Evolutionary conservation across 2,329 filamentous ascomycete species (phyloP), one percentile per base, ranked within the genome.

Genomic region (Alternaria sp.): DNA sequence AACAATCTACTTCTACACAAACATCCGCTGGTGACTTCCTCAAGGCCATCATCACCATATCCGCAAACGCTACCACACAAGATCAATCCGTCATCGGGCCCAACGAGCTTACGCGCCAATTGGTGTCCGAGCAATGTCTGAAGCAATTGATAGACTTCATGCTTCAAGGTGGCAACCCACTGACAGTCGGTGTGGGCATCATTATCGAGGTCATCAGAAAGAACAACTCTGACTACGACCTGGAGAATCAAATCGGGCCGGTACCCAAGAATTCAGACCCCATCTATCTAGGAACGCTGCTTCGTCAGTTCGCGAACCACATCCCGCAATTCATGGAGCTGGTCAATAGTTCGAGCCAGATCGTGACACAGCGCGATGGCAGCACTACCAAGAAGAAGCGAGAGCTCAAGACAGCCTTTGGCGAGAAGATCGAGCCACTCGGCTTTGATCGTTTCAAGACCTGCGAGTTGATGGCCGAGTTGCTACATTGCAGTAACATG

Each of bases 381-480:
- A 80, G 84, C 44, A 82, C 81, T 51, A 89, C 89, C 1, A 88
- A 90, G 4, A 89, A 90, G 70, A 90, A 91, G 75, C 87, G 90
- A 46, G 88, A 90, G 59, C 83, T 97, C 38, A 90, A 89, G 69
- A 94, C 93, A 3, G 95, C 95, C 0, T 99, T 96, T 82, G 94
- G 94, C 53, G 88, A 89, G 46, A 92, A 91, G 77, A 94, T 99
- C 53, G 93, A 98, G 78, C 94, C 95, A 4, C 85, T 99, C 9
- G 95, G 95, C 3, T 99, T 99, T 75, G 95, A 99, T 79, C 87
- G 95, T 20, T 99, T 99, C 84, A 99, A 99, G 83, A 98, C 95
- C 0, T 99, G 95, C 78, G 95, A 99, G 80, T 84, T 99, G 61
- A 98, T 99, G 95, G 95, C 95, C 1, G 95, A 99, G 79, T 84